Conservation (phyloP, 2,329 filamentous ascomycete species). For the Teratosphaeria zuluensis region DNA sequence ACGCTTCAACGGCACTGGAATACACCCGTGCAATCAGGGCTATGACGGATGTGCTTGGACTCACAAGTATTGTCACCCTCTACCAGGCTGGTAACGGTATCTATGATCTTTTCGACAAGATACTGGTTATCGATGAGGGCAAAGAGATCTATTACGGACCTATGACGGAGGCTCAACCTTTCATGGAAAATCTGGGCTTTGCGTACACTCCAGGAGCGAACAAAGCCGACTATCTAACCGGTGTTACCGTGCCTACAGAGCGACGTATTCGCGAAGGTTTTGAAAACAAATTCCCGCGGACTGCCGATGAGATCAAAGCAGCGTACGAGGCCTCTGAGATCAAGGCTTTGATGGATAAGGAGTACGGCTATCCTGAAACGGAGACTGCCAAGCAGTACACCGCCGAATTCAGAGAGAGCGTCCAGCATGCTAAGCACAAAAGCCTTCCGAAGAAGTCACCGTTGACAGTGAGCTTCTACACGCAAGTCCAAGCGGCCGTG, state of each 20-base stretch:
- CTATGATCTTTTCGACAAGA: conserved; percentile 76
- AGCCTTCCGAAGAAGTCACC: conserved; percentile 34
- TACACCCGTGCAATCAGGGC: conserved; percentile 48
- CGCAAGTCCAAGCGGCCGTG: conserved; percentile 75
- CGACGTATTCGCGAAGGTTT: conserved; percentile 62
- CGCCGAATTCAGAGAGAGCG: conserved; percentile 43
- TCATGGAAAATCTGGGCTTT: conserved; percentile 58
- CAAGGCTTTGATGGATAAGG: conserved; percentile 40
- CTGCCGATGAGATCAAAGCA: conserved; percentile 34
- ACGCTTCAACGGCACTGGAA: conserved; percentile 52
- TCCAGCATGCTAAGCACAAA: conserved; percentile 47
- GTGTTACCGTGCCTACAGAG: conserved; percentile 64
- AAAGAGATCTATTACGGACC: conserved; percentile 58
- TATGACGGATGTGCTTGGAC: conserved; percentile 52
- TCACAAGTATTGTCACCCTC: conserved; percentile 53
- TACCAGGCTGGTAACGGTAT: conserved; percentile 65
- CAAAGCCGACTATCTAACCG: conserved; percentile 56
- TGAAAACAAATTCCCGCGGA: conserved; percentile 44
- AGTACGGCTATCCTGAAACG: conserved; percentile 49
- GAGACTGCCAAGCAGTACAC: conserved; percentile 42
- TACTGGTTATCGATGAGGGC: conserved; percentile 60
- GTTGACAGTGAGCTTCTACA: conserved; percentile 32
- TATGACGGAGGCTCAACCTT: conserved; percentile 47
- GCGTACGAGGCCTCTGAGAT: conserved; percentile 46
- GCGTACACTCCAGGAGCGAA: conserved; percentile 53